Evolutionary conservation across 768 basidiomycete species (phyloP).

Genomic region (Tulasnella sp.): DNA sequence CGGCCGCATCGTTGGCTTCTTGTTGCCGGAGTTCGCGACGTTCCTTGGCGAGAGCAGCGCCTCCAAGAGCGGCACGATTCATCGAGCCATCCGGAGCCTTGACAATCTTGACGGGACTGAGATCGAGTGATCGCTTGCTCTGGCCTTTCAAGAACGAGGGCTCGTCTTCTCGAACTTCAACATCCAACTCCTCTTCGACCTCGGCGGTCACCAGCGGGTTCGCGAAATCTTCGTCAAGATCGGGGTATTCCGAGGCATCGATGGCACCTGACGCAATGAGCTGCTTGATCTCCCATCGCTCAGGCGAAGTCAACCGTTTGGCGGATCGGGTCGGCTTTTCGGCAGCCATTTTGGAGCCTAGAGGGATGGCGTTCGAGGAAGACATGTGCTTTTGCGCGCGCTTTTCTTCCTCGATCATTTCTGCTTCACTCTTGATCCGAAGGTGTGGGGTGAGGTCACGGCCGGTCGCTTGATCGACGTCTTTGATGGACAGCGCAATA

Average conservation of each 20-base stretch:
- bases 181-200: slow-evolving; percentile 92
- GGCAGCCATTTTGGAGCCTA: slow-evolving; percentile 39
- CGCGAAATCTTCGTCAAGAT: slow-evolving; percentile 75
- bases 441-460: slow-evolving; percentile 91
- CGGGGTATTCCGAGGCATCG: slow-evolving; percentile 86
- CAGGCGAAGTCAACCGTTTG: slow-evolving; percentile 86
- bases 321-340: slow-evolving; percentile 56
- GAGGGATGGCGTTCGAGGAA: slow-evolving; percentile 80
- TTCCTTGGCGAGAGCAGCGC: slow-evolving; percentile 89
- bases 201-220: slow-evolving; percentile 71
- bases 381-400: slow-evolving; percentile 53
- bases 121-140: slow-evolving; percentile 87
- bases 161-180: slow-evolving; percentile 94
- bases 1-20: slow-evolving; percentile 87
- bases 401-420: slow-evolving; percentile 62
- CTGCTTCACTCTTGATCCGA: slow-evolving; percentile 87
- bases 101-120: slow-evolving; percentile 96
- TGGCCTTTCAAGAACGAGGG: slow-evolving; percentile 93
- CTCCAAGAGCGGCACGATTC: slow-evolving; percentile 89
- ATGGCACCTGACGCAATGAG: slow-evolving; percentile 92
- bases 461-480: slow-evolving; percentile 86
- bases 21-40: slow-evolving; percentile 88
- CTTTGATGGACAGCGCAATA: slow-evolving; percentile 89
- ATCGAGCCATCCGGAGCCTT: slow-evolving; percentile 97
- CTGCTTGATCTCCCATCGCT: slow-evolving; percentile 99